Evolutionary conservation across 2,329 filamentous ascomycete genomes (phyloP), one percentile per base, ranked within the genome.

Genomic region (Emydomyces testavorans): DNA sequence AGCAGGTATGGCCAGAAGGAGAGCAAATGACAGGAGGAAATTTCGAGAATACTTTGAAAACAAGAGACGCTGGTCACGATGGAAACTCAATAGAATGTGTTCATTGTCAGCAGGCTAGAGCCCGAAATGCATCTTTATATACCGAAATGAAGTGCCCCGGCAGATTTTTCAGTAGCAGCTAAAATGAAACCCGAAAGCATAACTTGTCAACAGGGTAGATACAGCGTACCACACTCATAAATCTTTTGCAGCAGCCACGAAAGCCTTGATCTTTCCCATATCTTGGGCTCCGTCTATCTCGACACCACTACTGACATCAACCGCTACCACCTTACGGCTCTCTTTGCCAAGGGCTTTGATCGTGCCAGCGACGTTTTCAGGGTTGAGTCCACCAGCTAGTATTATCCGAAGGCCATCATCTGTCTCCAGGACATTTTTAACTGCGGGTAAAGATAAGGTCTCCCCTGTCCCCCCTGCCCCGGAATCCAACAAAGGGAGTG

Each of bases 281-380:
- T 82, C 84, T 66, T 98, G 92, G 61, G 79, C 72, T 2, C 88
- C 90, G 56, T 83, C 77, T 29, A 79, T 80, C 67, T 96, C 92
- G 2, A 98, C 88, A 0, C 93, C 93, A 60, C 86, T 94, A 65
- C 88, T 94, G 16, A 94, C 86, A 70, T 98, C 92, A 2, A 98
- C 84, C 1, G 83, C 89, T 28, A 88, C 70, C 10, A 95, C 77
- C 51, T 81, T 78, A 7, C 71, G 71, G 21, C 72, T 71, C 7
- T 78, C 63, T 5, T 75, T 70, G 0, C 80, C 82, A 13, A 90
- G 68, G 11, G 75, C 73, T 18, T 72, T 69, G 15, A 98, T 69
- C 6, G 78, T 75, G 4, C 78, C 71, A 1, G 70, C 71, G 4
- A 98, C 83, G 59, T 95, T 98, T 2, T 82, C 78, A 1, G 86